A percentile compares a stretch with the other conserved stretches of the same genome.
These are phyloP conservation scores for Didymella arachidicola DNA, from an alignment of 2,329 filamentous ascomycete species.

Conservation along the genomic window DNA sequence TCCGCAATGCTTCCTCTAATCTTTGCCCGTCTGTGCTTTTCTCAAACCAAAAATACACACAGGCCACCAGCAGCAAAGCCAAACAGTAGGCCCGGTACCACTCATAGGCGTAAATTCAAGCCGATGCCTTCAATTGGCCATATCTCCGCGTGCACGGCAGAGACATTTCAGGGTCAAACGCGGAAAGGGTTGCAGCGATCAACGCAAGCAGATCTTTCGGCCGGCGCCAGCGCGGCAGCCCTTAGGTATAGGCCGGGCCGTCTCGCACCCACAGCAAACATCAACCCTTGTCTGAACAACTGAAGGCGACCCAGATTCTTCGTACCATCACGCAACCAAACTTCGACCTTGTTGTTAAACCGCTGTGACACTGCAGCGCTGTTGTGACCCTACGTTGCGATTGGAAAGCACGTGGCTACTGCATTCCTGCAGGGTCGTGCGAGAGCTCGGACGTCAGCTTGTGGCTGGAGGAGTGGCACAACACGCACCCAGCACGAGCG, in stretches of 20 bases:
- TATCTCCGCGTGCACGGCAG: neutral
- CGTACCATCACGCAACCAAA: constrained; percentile 4
- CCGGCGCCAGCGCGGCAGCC: constrained; percentile 17
- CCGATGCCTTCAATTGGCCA: constrained; percentile 9
- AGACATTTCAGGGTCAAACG: constrained; percentile 2
- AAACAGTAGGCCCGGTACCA: neutral
- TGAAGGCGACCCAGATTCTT: constrained; percentile 7
- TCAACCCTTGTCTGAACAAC: constrained; percentile 11
- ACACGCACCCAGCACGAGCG: constrained; percentile 14
- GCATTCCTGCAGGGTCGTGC: constrained; percentile 16
- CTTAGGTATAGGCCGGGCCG: constrained; percentile 7
- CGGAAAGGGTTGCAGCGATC: constrained; percentile 7
- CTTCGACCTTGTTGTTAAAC: constrained; percentile 11
- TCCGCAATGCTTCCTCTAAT: neutral
- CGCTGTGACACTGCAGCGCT: constrained; percentile 17
- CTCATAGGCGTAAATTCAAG: neutral
- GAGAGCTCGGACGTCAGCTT: constrained; percentile 13
- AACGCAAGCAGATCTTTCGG: constrained; percentile 7
- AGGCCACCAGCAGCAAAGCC: neutral
- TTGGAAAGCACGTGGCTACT: constrained; percentile 14
- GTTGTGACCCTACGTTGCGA: constrained; percentile 16
- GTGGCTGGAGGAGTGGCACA: constrained; percentile 17
- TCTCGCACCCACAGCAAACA: constrained; percentile 8
- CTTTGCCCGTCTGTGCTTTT: neutral
- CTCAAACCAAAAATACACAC: neutral